These are phyloP conservation scores for Pseudogymnoascus sp. DNA, from an alignment of 2,329 filamentous ascomycete species.

Conservation along the genomic window DNA sequence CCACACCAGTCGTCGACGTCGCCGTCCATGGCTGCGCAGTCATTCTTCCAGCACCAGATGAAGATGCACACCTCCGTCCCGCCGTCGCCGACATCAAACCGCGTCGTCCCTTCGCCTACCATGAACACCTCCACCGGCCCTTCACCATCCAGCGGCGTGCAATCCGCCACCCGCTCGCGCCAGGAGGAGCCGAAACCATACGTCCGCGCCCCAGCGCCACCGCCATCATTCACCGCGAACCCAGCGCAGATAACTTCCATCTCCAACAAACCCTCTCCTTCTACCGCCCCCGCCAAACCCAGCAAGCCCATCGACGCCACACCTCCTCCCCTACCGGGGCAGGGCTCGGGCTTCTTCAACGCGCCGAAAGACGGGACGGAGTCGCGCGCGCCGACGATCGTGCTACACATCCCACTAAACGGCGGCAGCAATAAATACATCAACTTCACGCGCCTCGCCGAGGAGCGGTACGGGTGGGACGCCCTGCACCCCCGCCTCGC, in stretches of 20 bases:
- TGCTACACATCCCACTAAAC: constrained; percentile 72
- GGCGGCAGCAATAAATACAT: constrained; percentile 83
- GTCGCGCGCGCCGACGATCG: constrained; percentile 61
- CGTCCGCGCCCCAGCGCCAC: constrained; percentile 19
- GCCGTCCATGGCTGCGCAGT: constrained; percentile 25
- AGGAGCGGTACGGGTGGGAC: constrained; percentile 90
- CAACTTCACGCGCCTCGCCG: constrained; percentile 89
- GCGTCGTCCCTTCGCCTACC: constrained; percentile 14
- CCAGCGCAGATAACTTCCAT: constrained; percentile 29
- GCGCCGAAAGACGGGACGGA: constrained; percentile 45
- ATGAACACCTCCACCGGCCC: neutral
- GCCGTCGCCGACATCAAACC: constrained; percentile 23
- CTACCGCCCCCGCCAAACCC: constrained; percentile 44
- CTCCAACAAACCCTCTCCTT: constrained; percentile 21
- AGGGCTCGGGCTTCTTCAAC: constrained; percentile 45
- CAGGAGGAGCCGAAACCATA: constrained; percentile 11
- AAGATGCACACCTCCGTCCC: constrained; percentile 19
- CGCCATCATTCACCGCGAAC: constrained; percentile 6
- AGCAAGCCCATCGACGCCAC: constrained; percentile 42
- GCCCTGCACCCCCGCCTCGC: constrained; percentile 86
- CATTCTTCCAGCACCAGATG: constrained; percentile 27
- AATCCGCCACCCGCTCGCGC: constrained; percentile 13
- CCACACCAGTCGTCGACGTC: constrained; percentile 31
- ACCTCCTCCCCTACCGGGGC: constrained; percentile 50
- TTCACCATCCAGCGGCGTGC: constrained; percentile 20